phyloP scores from a whole-genome alignment of 2,329 filamentous ascomycete genomes.

The Septoria petroselini region DNA sequence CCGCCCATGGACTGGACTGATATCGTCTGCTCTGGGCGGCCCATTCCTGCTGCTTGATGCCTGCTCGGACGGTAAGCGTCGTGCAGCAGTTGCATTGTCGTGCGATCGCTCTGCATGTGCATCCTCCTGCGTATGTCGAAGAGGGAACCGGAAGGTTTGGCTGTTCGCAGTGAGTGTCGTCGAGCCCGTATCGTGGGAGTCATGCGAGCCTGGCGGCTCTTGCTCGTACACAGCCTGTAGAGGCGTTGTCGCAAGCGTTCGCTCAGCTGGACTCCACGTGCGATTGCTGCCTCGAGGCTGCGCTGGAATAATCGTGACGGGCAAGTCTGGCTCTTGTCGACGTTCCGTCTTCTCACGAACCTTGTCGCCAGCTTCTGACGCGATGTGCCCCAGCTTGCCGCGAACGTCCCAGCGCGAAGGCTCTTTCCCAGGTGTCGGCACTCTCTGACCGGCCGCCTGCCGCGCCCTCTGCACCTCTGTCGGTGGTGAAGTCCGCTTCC shows the following conservation, averaged over 20 bases:
- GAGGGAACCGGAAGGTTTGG: not conserved
- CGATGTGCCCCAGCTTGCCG: conserved; percentile 48
- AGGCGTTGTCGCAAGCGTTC: conserved; percentile 10
- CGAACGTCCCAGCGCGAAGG: conserved; percentile 46
- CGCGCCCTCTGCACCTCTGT: conserved; percentile 57
- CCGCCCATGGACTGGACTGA: conserved; percentile 28
- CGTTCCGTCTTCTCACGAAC: conserved; percentile 40
- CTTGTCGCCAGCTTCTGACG: conserved; percentile 47
- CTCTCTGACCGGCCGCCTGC: conserved; percentile 25
- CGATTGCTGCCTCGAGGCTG: conserved; percentile 51
- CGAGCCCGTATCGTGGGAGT: conserved; percentile 20
- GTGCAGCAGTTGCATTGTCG: not conserved
- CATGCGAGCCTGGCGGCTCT: conserved; percentile 14
- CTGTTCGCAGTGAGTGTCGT: conserved; percentile 20
- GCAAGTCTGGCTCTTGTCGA: conserved; percentile 47
- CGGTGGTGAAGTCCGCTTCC: conserved; percentile 57
- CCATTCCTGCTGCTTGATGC: conserved; percentile 8
- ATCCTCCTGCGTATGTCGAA: conserved; percentile 2
- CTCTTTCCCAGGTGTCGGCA: conserved; percentile 43
- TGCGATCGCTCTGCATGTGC: not conserved
- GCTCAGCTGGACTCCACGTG: conserved; percentile 51
- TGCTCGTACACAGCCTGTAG: conserved; percentile 4
- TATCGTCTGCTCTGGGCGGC: conserved; percentile 34
- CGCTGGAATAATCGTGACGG: conserved; percentile 61
- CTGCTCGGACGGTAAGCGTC: not conserved